Evolutionary conservation across 352 stramenopile species (phyloP).

Genomic region (Nothophytophthora sp.): DNA sequence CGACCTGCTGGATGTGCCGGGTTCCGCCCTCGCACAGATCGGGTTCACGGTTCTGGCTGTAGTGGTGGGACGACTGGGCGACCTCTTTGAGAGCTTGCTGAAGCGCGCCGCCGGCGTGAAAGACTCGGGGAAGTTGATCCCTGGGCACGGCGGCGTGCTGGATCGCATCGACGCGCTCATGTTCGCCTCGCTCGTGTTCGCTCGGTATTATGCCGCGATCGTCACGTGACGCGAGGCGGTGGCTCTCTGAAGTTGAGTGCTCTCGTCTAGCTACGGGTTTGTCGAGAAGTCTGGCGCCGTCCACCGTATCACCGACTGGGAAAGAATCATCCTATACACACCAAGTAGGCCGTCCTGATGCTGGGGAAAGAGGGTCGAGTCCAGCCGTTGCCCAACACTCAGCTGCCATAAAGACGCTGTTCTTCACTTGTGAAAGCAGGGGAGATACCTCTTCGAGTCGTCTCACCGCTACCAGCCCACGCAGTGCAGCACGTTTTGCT

Average conservation of each 20-base stretch:
- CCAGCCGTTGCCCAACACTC: too few species aligned
- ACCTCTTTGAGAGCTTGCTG: conserved; percentile 95
- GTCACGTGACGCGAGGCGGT: conserved; percentile 34
- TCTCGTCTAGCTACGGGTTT: conserved; percentile 3
- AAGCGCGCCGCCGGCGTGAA: conserved; percentile 96
- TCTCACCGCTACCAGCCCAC: too few species aligned
- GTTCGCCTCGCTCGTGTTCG: conserved; percentile 81
- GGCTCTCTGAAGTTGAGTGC: conserved; percentile 25
- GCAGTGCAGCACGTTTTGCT: too few species aligned
- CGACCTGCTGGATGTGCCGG: conserved; percentile 71
- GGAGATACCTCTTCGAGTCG: too few species aligned
- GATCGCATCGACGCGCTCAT: conserved; percentile 97
- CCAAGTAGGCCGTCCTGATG: too few species aligned
- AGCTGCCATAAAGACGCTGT: too few species aligned
- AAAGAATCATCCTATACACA: too few species aligned
- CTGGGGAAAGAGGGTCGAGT: too few species aligned
- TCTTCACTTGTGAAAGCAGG: too few species aligned
- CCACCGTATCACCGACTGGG: background rate
- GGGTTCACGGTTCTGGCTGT: conserved; percentile 90
- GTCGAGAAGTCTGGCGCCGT: conserved; percentile 3
- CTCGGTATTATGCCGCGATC: conserved; percentile 57
- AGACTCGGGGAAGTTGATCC: conserved; percentile 95
- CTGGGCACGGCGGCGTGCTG: conserved; percentile 95
- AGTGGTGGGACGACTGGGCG: conserved; percentile 92
- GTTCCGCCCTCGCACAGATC: conserved; percentile 75